Evolutionary conservation across 148 eudicot species (phyloP), one percentile per base, ranked within the genome.

Genomic region (Rheum nobile): DNA sequence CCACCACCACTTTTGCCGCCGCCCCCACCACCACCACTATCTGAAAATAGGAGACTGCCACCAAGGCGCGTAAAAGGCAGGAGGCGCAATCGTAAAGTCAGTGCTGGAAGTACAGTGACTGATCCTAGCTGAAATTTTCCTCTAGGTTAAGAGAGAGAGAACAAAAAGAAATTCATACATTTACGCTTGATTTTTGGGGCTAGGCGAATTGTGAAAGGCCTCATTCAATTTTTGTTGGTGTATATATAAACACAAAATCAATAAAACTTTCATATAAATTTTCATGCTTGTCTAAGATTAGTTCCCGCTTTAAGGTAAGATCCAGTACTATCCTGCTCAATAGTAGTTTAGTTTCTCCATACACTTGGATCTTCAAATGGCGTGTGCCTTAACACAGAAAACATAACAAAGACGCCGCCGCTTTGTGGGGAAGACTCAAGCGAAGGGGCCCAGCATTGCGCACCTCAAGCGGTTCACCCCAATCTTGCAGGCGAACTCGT

Each of bases 31-130:
- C 77, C 69, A 63, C 29, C 39, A 32, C 19, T 28, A 28, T 19
- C 70, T 71, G 73, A 43, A 38, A 43, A 26, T 29, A 77, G 72
- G 79, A 83, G 75, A 75, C 67, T 10, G 48, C 81, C 84, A 16
- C 35, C 74, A 35, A 87, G 84, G 77, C 90, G 84, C 22, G 84
- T 86, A 73, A 79, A 77, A 84, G 90, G 87, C 29, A 80, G 84
- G 43, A 93, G 84, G 76, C 89, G 94, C 59, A 93, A 88, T 75
- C 85, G 94, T 31, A 93, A 90, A 80, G 84, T 89, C 43, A 77
- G 80, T 61, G 88, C 87, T 9, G 91, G 91, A 46, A 79, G 82
- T 61, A 77, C 78, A 72, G 85, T 76, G 29, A 67, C 52, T 31
- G 72, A 44, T 16, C 41, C 81, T 9, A 41, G 73, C 54, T 79